A percentile compares a stretch with the other conserved stretches of the same genome.
Conservation (phyloP, 371 early-diverging fungal genomes). For the Rhizopus sp. region DNA sequence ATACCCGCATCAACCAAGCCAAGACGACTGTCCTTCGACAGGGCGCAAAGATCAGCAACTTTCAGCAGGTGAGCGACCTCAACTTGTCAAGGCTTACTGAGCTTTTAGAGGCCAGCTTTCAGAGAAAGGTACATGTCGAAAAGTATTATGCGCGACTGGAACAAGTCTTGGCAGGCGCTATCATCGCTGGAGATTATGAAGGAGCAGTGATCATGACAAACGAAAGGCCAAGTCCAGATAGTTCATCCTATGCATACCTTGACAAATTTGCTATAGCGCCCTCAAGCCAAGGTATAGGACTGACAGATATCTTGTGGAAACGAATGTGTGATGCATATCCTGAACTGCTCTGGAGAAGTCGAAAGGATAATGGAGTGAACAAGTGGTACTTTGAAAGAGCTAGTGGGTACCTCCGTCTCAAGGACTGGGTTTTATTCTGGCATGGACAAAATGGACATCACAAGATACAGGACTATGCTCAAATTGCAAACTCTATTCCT, state of each 20-base stretch:
- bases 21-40: slow-evolving; percentile 77
- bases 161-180: slow-evolving; percentile 56
- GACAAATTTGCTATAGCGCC: slow-evolving; percentile 95
- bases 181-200: slow-evolving; percentile 89
- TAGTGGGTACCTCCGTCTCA: slow-evolving; percentile 69
- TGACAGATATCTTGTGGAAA: slow-evolving; percentile 93
- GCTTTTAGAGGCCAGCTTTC: slow-evolving; percentile 82
- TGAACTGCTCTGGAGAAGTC: slow-evolving; percentile 83
- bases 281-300: slow-evolving; percentile 85
- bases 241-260: slow-evolving; percentile 57
- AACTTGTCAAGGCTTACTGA: slow-evolving; percentile 54
- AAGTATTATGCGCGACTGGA: slow-evolving; percentile 69
- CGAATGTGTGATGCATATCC: slow-evolving; percentile 72
- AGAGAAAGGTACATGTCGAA: slow-evolving; percentile 57
- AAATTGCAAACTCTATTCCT: slow-evolving; percentile 39
- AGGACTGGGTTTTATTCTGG: slow-evolving; percentile 81
- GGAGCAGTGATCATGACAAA: slow-evolving; percentile 49
- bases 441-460: slow-evolving; percentile 60
- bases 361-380: slow-evolving; percentile 89
- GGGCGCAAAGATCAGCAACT: slow-evolving; percentile 69
- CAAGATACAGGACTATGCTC: slow-evolving; percentile 34
- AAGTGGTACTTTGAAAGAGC: slow-evolving; percentile 94
- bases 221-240: slow-evolving; percentile 9
- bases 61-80: slow-evolving; percentile 50
- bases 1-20: slow-evolving; percentile 31